Evolutionary conservation across 768 basidiomycete genomes (phyloP), one percentile per base, ranked within the genome.

Genomic region (Macrolepiota dolichaula): DNA sequence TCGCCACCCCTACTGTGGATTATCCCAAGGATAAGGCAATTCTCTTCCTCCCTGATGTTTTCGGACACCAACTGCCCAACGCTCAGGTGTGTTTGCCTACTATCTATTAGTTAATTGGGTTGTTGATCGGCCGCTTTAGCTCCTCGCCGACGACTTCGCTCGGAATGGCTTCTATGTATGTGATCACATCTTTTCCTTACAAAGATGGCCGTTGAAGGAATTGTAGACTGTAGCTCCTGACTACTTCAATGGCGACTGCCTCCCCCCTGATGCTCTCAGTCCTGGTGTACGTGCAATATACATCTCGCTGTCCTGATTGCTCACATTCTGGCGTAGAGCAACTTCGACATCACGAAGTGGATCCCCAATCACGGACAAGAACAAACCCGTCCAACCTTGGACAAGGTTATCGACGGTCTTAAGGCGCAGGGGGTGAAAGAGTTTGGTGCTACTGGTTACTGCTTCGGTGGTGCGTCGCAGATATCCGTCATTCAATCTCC

Each of bases 361-460:
- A 50, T 85, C 40, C 42, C 37, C 3, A 73, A 65, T 0, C 87
- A 88, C 62, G 69, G 67, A 6, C 25, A 63, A 15, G 76, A 67
- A 0, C 38, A 67, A 11, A 83, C 81, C 1, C 81, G 82, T 12
- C 83, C 84, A 1, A 12, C 66, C 2, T 63, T 89, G 27, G 80
- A 89, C 72, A 82, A 79, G 52, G 83, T 88, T 47, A 76, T 89
- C 35, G 71, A 68, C 3, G 81, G 76, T 0, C 79, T 92, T 62
- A 86, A 85, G 68, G 80, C 72, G 35, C 67, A 81, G 62, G 90
- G 89, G 1, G 75, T 91, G 22, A 83, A 76, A 1, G 69, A 69
- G 6, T 80, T 92, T 59, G 88, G 75, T 0, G 84, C 85, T 0
- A 80, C 81, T 4, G 88, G 87, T 2, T 91, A 85, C 76, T 92